phyloP scores from a whole-genome alignment of 768 basidiomycete species.

The Lanmaoa rubissima region DNA sequence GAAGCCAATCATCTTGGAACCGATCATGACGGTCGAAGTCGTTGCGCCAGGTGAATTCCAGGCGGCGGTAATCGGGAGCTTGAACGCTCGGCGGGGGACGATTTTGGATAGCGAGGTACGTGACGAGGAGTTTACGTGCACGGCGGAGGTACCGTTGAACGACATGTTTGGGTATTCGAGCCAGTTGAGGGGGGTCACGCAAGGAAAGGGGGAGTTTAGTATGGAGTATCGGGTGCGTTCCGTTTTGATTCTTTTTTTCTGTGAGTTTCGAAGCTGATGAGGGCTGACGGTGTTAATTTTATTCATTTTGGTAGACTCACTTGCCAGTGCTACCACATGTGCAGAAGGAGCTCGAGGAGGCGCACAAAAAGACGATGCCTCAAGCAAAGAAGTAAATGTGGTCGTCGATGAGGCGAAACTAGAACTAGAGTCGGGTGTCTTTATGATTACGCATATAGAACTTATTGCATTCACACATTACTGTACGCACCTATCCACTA shows the following conservation, averaged over 20 bases:
- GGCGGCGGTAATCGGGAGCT: constrained; percentile 87
- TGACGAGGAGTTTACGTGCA: constrained; percentile 92
- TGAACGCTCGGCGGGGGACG: constrained; percentile 90
- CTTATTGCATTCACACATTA: constrained; percentile 15
- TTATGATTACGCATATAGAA: constrained; percentile 19
- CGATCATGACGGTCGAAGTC: constrained; percentile 98
- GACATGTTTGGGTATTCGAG: constrained; percentile 99
- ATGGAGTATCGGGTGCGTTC: constrained; percentile 72
- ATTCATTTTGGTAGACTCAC: constrained; percentile 54
- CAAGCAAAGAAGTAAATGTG: constrained; percentile 65
- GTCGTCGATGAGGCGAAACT: neutral
- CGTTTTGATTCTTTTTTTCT: neutral
- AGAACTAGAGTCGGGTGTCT: neutral
- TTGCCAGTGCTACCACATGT: constrained; percentile 80
- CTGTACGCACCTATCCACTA: constrained; percentile 11
- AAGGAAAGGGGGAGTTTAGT: constrained; percentile 91
- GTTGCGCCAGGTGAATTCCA: constrained; percentile 97
- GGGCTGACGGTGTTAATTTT: neutral
- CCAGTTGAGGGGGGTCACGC: constrained; percentile 88
- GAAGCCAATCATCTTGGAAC: constrained; percentile 83
- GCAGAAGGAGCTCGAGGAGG: constrained; percentile 87
- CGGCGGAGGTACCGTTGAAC: constrained; percentile 90
- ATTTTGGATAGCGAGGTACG: constrained; percentile 96
- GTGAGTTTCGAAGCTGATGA: neutral
- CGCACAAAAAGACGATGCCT: constrained; percentile 75